Base-by-base conservation (phyloP, 2,329 filamentous ascomycete species). In the Elsinoe perseae region DNA sequence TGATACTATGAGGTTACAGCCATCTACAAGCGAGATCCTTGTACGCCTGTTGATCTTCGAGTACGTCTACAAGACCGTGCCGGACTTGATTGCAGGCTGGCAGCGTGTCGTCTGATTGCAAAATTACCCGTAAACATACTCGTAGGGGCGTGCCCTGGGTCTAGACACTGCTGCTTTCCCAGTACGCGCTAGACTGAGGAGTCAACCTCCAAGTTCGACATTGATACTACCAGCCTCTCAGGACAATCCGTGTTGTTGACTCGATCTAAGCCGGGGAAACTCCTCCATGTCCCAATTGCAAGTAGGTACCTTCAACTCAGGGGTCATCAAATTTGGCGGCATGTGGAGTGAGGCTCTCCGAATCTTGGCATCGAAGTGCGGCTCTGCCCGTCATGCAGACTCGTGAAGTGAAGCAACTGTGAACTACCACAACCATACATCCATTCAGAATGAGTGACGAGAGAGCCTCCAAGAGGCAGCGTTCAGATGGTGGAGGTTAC, bases 381-480 rank as follows among this genome's bases (percentile, higher is more conserved):
- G 40, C 40, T 44, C 40, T 44, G 40, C 40, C 20, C 20, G 18
- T 23, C 5, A 43, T 9, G 18, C 16, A 10, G 3, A n/a, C 4
- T 27, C 40, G 16, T 25, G 14, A 3, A 25, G 40, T 44, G 9
- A 25, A 44, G 12, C 9, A 18, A 44, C 2, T 9, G 3, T 5
- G 10, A 36, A 36, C n/a, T 14, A 36, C 32, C 32, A 6, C 32
- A 36, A 7, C 32, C 32, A 6, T 50, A 28, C 16, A 2, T 16
- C 21, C 23, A 3, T 27, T 18, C 25, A 50, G 14, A 27, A 50
- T 50, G 44, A 25, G 25, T 3, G 30, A 32, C 3, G 2, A 23
- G 44, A 58, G 36, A 38, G 20, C 58, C 18, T 36, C 57, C 14
- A 57, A 60, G 30, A 57, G 54, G 56, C 54, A n/a, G 53, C 40